Conservation (phyloP, 2,329 filamentous ascomycete genomes). For the Colletotrichum ledebouriae region DNA sequence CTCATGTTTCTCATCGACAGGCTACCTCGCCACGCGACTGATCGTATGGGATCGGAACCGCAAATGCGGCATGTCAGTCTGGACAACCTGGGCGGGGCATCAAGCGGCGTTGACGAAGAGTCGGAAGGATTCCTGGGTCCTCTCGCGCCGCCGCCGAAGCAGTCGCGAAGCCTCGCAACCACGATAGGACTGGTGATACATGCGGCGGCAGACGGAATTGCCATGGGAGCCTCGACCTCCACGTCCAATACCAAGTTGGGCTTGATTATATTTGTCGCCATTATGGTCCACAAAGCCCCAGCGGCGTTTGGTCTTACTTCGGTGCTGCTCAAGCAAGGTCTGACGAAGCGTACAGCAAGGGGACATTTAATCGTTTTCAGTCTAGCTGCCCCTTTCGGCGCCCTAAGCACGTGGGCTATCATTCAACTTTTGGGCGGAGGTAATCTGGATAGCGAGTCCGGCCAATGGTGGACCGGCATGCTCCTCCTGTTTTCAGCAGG, state of each 20-base stretch:
- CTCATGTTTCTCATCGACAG: slow-evolving; percentile 98
- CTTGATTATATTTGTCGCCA: slow-evolving; percentile 93
- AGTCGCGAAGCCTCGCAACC: slow-evolving; percentile 78
- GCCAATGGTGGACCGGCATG: slow-evolving; percentile 92
- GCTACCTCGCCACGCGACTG: slow-evolving; percentile 78
- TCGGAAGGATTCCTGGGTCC: slow-evolving; percentile 71
- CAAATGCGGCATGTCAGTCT: slow-evolving; percentile 88
- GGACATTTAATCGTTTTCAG: slow-evolving; percentile 93
- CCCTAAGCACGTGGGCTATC: slow-evolving; percentile 84
- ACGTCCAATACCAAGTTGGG: slow-evolving; percentile 80
- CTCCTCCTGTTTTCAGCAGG: slow-evolving; percentile 94
- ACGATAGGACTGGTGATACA: slow-evolving; percentile 97
- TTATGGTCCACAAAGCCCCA: slow-evolving; percentile 97
- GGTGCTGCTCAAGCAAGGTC: slow-evolving; percentile 88
- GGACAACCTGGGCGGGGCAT: slow-evolving; percentile 76
- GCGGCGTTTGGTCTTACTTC: slow-evolving; percentile 96
- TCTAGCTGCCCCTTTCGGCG: slow-evolving; percentile 88
- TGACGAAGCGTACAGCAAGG: slow-evolving; percentile 87
- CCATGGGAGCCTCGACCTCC: slow-evolving; percentile 90
- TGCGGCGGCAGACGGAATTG: slow-evolving; percentile 93
- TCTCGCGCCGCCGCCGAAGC: slow-evolving; percentile 68
- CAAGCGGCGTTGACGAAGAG: slow-evolving; percentile 65
- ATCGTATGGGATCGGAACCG: slow-evolving; percentile 73
- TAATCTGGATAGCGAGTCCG: slow-evolving; percentile 68
- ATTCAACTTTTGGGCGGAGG: slow-evolving; percentile 80